Evolutionary conservation across 179 eudicot genomes (phyloP).

Genomic region (Dionaea muscipula): DNA sequence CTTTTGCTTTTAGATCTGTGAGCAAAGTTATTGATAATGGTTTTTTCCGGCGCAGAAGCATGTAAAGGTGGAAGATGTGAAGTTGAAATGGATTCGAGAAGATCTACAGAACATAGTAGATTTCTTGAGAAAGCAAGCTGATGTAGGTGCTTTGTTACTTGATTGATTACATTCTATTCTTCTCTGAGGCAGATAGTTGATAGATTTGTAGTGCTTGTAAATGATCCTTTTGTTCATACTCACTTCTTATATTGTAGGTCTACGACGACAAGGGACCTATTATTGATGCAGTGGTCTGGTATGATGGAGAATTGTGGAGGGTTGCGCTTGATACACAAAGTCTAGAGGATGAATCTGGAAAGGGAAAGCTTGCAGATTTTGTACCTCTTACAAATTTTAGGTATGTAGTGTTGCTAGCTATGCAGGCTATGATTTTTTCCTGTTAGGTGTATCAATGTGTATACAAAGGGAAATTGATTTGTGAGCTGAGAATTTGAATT

Average conservation of each 20-base stretch:
- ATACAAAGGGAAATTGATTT: too few species aligned
- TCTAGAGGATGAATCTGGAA: slow-evolving; percentile 75
- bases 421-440: not conserved
- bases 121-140: slow-evolving; percentile 66
- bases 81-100: slow-evolving; percentile 61
- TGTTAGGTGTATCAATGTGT: not conserved
- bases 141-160: slow-evolving; percentile 33
- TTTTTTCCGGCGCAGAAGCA: slow-evolving; percentile 43
- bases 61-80: slow-evolving; percentile 43
- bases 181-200: not conserved
- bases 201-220: not conserved
- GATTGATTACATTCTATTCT: not conserved
- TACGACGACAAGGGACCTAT: slow-evolving; percentile 96
- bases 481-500: too few species aligned
- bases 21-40: slow-evolving; percentile 1
- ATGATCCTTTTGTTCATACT: slow-evolving; percentile 10
- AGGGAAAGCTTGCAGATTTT: slow-evolving; percentile 79
- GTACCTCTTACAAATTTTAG: slow-evolving; percentile 80
- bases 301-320: slow-evolving; percentile 95
- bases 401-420: slow-evolving; percentile 20
- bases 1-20: not conserved
- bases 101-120: slow-evolving; percentile 87
- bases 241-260: slow-evolving; percentile 28
- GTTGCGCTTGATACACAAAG: slow-evolving; percentile 90
- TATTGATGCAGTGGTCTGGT: slow-evolving; percentile 98